Conservation (phyloP, 148 eudicot species). For the Arbutus unedo region DNA sequence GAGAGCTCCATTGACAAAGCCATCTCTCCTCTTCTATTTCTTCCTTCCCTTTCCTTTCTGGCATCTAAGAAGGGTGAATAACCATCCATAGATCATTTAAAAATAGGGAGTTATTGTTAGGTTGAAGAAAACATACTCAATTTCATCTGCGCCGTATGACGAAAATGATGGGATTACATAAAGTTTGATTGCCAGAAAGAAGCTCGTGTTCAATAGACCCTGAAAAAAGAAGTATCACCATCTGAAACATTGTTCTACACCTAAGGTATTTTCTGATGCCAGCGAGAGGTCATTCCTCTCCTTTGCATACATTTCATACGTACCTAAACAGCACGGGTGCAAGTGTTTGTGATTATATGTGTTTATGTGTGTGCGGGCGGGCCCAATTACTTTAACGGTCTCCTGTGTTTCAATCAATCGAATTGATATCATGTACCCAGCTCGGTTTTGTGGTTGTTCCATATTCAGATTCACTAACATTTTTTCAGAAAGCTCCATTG, state of each 20-base stretch:
- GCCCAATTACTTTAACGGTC: neutral
- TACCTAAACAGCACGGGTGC: too few relatives aligned
- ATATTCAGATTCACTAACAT: neutral
- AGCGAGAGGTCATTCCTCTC: neutral
- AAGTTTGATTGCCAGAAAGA: neutral
- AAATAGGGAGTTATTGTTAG: neutral
- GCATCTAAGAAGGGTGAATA: neutral
- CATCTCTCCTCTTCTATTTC: neutral
- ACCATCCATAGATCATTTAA: neutral
- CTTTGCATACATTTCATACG: neutral
- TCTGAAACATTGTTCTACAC: neutral
- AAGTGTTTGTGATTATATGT: neutral
- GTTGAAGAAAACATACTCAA: neutral
- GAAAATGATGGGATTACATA: neutral
- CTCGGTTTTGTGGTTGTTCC: neutral
- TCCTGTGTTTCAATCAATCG: neutral
- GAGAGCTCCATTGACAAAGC: neutral
- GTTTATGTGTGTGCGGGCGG: neutral
- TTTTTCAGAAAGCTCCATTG: neutral
- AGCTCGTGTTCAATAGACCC: neutral
- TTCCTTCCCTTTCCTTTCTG: neutral
- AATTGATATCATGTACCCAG: neutral
- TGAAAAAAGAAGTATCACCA: neutral
- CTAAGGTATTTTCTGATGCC: neutral
- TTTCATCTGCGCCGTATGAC: neutral